A percentile compares a stretch with the other conserved stretches of the same genome.
Conservation (phyloP, 805 yeast genomes). For the baker's yeast (Saccharomyces cerevisiae) region DNA sequence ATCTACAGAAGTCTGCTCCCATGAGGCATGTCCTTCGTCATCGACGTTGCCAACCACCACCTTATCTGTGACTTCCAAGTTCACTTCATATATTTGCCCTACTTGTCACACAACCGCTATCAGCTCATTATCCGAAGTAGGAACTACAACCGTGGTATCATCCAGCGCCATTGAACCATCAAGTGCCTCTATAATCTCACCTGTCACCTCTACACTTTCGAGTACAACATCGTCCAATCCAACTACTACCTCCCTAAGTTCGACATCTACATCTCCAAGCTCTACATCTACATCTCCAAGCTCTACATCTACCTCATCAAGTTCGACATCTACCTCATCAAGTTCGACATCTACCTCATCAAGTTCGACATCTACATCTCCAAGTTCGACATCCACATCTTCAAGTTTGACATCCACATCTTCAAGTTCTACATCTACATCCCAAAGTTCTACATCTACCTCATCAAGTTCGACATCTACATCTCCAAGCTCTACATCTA, state of each 20-base stretch:
- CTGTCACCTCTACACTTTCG: background rate
- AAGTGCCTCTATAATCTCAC: background rate
- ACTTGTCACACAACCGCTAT: constrained; percentile 2
- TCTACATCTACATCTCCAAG: background rate
- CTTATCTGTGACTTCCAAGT: background rate
- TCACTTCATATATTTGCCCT: constrained; percentile 2
- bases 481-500: background rate
- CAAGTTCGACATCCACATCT: background rate
- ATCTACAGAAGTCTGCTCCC: constrained; percentile 14
- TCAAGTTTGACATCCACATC: background rate
- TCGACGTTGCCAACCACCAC: background rate
- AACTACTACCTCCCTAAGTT: no score
- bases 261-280: background rate
- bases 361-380: background rate
- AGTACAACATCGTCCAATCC: background rate
- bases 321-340: background rate
- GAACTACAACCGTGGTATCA: background rate
- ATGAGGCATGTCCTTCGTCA: constrained; percentile 4
- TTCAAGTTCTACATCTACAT: background rate
- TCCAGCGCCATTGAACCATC: background rate
- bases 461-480: background rate
- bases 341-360: background rate
- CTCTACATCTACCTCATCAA: background rate
- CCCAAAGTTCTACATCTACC: background rate
- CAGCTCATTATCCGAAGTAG: background rate